Evolutionary conservation across 2,329 filamentous ascomycete species (phyloP), one percentile per base, ranked within the genome.

Genomic region (Cladosporium austrohemisphaericum): DNA sequence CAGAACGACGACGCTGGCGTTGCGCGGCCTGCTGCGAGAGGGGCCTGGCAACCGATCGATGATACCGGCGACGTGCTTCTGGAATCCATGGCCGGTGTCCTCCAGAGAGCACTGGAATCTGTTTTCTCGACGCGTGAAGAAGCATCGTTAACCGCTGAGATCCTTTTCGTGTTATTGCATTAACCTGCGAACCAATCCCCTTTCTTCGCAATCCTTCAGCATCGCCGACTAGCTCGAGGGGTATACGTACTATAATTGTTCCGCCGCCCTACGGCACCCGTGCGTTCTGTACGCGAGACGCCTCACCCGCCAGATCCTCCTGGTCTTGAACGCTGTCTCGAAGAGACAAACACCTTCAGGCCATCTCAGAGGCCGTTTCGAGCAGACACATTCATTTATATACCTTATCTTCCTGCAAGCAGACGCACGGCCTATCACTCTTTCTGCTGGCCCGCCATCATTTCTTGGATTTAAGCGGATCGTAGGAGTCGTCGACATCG

Each of bases 261-360:
- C n/a, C n/a, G n/a, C n/a, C n/a, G n/a, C 25, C 25, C 6, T 6
- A 6, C 38, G 28, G 38, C 38, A 41, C 20, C 38, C 38, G 38
- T 41, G 38, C 38, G 26, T 41, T 41, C 38, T 41, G 25, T 41
- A 41, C 38, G 38, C 38, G 38, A 41, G 38, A 41, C 38, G 38
- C 38, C 38, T 41, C 31, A 41, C 18, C 38, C 38, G 38, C 38
- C 26, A n/a, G 38, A 28, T 29, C 26, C 38, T 31, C 26, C 38
- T 40, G 22, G 22, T 26, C 25, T 26, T 11, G 25, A 26, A 6
- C 25, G 25, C 25, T 26, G 25, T 6, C 6, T 6, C 25, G 11
- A 6, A 41, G 16, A 28, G 16, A 41, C 23, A 38, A 20, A 41
- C 16, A 31, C 25, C 25, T 23, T 26, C 25, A 18, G 5, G n/a